phyloP scores from a whole-genome alignment of 169 alveolate species.

The Plasmodium fragile region DNA sequence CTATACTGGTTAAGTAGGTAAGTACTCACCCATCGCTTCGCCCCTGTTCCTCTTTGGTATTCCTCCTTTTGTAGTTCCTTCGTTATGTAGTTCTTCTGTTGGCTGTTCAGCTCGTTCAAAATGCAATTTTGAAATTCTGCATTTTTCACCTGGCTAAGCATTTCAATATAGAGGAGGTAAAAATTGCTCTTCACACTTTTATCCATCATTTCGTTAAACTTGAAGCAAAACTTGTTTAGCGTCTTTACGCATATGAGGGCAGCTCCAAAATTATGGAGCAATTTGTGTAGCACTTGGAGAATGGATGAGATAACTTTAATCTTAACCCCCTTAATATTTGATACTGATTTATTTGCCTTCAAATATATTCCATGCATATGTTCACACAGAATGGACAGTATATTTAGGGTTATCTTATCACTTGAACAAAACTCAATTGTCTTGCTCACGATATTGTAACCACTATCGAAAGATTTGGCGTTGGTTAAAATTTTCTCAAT shows the following conservation, averaged over 20 bases:
- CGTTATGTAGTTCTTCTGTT: slow-evolving; percentile 56
- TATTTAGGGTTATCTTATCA: slow-evolving; percentile 48
- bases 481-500: slow-evolving; percentile 58
- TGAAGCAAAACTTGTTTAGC: slow-evolving; percentile 46
- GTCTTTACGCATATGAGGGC: slow-evolving; percentile 66
- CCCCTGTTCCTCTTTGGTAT: slow-evolving; percentile 30
- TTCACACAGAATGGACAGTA: slow-evolving; percentile 31
- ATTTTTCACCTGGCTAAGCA: slow-evolving; percentile 17
- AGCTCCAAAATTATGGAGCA: slow-evolving; percentile 19
- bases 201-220: slow-evolving; percentile 69
- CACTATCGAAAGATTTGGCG: slow-evolving; percentile 56
- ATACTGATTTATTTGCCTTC: slow-evolving; percentile 37
- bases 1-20: neutral
- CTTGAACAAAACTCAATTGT: slow-evolving; percentile 52
- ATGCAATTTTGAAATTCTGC: slow-evolving; percentile 53
- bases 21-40: neutral
- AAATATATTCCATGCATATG: slow-evolving; percentile 24
- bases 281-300: slow-evolving; percentile 25
- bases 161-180: slow-evolving; percentile 61
- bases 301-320: slow-evolving; percentile 46
- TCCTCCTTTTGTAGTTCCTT: slow-evolving; percentile 72
- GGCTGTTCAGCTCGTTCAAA: slow-evolving; percentile 35
- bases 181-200: slow-evolving; percentile 62
- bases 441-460: slow-evolving; percentile 54
- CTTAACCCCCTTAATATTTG: slow-evolving; percentile 65